Evolutionary conservation across 805 yeast genomes (phyloP), one percentile per base, ranked within the genome.

Genomic region (Kodamaea hsintzibuensis): DNA sequence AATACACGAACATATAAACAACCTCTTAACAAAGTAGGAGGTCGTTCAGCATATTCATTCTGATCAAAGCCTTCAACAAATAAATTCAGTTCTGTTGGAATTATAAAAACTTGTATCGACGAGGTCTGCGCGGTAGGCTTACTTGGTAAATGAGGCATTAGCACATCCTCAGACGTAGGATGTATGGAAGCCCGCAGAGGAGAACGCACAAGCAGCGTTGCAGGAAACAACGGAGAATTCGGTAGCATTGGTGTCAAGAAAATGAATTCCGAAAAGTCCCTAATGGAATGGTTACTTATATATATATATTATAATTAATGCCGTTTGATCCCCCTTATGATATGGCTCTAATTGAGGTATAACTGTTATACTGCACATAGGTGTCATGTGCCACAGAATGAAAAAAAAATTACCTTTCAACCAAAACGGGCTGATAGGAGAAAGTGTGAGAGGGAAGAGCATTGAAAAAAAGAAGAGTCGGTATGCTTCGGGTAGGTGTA

Each of bases 1-100:
- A 84, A 62, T 5, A 92, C 80, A 48, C 92, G 77, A 2, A 92
- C 56, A 47, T 86, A 81, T 16, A 92, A 71, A 27, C 91, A 82
- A 1, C 98, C 98, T 51, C 98, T 78, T 37, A 92, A 76, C 49
- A 92, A 69, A 1, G 93, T 81, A 0, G 97, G 96, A 3, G 93
- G 89, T 46, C 87, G 73, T 16, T 81, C 83, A 30, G 72, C 70
- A 58, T 79, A 83, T 62, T 90, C 96, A 8, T 79, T 71, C 0
- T 82, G 73, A 22, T 84, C 83, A 66, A 89, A 91, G 0, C 98
- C 98, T 63, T 89, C 92, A 8, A 92, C 79, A 62, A 86, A 92
- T 13, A 92, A 71, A 40, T 80, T 83, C 37, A 88, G 89, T 66
- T 92, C 98, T 0, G 96, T 91, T 14, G 91, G 81, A 7, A 86